These are phyloP conservation scores for Jaapia argillacea DNA, from an alignment of 768 basidiomycete genomes.

Conservation along the genomic window DNA sequence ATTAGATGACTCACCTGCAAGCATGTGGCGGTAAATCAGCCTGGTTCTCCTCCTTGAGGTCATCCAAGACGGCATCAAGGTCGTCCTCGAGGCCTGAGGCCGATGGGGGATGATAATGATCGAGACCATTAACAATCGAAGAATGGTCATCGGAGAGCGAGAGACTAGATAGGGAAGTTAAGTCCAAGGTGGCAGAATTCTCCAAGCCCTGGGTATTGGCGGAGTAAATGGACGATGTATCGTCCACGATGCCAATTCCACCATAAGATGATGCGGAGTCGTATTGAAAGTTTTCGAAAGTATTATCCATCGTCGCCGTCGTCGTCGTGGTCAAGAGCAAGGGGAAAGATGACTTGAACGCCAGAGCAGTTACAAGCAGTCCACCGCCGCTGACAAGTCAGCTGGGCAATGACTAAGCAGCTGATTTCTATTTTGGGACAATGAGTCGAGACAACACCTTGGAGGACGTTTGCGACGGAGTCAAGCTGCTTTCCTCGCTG, in stretches of 20 bases:
- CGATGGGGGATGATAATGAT: constrained; percentile 19
- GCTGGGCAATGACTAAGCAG: no score
- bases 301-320: constrained; percentile 46
- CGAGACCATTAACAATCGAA: constrained; percentile 25
- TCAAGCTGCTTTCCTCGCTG: no score
- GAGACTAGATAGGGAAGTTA: constrained; percentile 31
- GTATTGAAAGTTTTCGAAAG: constrained; percentile 80
- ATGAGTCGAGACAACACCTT: no score
- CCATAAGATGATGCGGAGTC: constrained; percentile 79
- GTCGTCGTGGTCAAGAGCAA: no score
- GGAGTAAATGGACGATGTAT: constrained; percentile 75
- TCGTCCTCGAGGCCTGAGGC: constrained; percentile 58
- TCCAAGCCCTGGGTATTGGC: constrained; percentile 52
- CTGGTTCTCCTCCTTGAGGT: constrained; percentile 71
- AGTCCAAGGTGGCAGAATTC: constrained; percentile 48
- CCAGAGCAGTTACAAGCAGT: no score
- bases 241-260: constrained; percentile 60
- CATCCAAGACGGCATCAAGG: constrained; percentile 83
- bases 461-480: no score
- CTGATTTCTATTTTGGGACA: no score
- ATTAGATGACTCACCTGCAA: constrained; percentile 63
- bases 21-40: constrained; percentile 87
- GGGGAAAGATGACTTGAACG: no score
- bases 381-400: no score
- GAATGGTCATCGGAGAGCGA: constrained; percentile 19